Base-by-base conservation (phyloP, 345 rosid genomes). In the Laguncularia racemosa region DNA sequence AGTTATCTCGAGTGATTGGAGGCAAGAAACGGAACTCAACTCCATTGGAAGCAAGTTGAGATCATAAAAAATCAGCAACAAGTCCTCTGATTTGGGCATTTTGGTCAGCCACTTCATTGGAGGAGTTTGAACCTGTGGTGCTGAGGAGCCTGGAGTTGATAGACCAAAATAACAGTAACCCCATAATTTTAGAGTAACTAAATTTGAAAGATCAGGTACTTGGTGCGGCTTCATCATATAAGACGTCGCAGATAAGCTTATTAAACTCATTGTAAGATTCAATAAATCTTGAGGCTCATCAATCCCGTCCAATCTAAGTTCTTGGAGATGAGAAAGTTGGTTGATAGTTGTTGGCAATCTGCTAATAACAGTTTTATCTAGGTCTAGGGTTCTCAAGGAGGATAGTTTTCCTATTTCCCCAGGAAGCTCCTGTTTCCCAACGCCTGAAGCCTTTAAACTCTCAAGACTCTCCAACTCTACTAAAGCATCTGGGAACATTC, bases 121-220 rank as follows among this genome's bases (percentile, higher is more conserved):
- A 4, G 44, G 44, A 53, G 28, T 53, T 26, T 38, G 11, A 26
- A 15, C 44, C 2, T 1, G 0, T 8, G 0, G 40, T 33, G 40
- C 1, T 10, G 11, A 33, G 6, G 28, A n/a, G n/a, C n/a, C n/a
- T n/a, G n/a, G n/a, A n/a, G n/a, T n/a, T n/a, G n/a, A n/a, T n/a
- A n/a, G n/a, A 23, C 5, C 28, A 23, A 2, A 3, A 23, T 23
- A 2, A 23, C 28, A 2, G 3, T 23, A 3, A 23, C 5, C 5
- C 4, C 5, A 23, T 6, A 23, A 23, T 12, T 12, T 2, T 13
- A 51, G 2, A 51, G 14, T 3, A 51, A 16, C 23, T 51, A 51
- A 51, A 13, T 51, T 51, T 2, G 54, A 51, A 28, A 51, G 54
- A 28, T 51, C 21, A 4, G 54, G 54, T 51, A 51, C 33, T 16